These are phyloP conservation scores for Naganishia friedmannii DNA, from an alignment of 768 basidiomycete species.

Conservation along the genomic window DNA sequence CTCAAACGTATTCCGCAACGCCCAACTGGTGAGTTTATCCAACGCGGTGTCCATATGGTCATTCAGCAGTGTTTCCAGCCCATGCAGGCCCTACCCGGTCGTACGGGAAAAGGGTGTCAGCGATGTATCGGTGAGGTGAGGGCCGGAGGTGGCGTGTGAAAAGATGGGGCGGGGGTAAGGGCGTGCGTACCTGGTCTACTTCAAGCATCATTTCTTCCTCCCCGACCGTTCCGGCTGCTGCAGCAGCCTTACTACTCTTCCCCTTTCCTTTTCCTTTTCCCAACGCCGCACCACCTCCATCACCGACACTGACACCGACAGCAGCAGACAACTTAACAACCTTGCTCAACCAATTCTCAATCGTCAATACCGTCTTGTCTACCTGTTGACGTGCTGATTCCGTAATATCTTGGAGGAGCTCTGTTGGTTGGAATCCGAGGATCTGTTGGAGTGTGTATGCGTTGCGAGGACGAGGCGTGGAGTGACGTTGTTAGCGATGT, in stretches of 20 bases:
- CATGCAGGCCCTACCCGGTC: conserved; percentile 64
- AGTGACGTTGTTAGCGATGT: too few species aligned
- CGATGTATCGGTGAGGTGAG: neutral
- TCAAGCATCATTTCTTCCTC: conserved; percentile 22
- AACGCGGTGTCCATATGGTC: conserved; percentile 85
- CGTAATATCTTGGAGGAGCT: conserved; percentile 19
- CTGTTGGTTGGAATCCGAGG: conserved; percentile 21
- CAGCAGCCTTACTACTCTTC: neutral
- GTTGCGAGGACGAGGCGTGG: neutral
- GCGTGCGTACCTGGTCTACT: conserved; percentile 19
- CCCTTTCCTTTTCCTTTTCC: neutral
- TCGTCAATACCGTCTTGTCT: conserved; percentile 19
- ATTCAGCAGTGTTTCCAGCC: conserved; percentile 83
- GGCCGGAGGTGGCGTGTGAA: neutral
- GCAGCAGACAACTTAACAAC: conserved; percentile 11
- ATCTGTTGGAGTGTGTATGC: too few species aligned
- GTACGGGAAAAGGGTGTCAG: neutral
- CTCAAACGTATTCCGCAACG: conserved; percentile 78
- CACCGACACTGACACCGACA: neutral
- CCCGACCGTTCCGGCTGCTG: too few species aligned
- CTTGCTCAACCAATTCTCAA: conserved; percentile 22
- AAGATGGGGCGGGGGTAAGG: too few species aligned
- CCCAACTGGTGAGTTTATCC: conserved; percentile 89
- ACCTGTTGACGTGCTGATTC: conserved; percentile 23
- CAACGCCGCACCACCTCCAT: too few species aligned